These are phyloP conservation scores for Calvatia gigantea DNA, from an alignment of 768 basidiomycete species.

Conservation along the genomic window DNA sequence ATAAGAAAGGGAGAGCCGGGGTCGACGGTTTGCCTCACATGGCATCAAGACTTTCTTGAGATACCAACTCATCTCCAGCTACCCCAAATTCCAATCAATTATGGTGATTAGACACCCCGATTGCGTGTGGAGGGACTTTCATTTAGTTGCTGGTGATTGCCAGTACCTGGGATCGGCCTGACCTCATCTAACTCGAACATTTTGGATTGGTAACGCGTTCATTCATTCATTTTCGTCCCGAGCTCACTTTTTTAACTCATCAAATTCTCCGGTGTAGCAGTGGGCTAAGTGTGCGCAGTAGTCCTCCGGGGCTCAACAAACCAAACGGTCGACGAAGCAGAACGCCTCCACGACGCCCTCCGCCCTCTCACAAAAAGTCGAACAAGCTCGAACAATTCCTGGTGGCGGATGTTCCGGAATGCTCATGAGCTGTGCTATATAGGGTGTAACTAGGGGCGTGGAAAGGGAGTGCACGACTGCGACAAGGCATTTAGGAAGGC, in stretches of 20 bases:
- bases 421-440: conserved; percentile 94
- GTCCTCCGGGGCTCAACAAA: conserved; percentile 96
- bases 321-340: conserved; percentile 99
- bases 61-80: conserved; percentile 98
- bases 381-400: conserved; percentile 90
- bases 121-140: conserved; percentile 94
- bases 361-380: conserved; percentile 95
- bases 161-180: conserved; percentile 90
- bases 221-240: neutral
- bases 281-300: conserved; percentile 96
- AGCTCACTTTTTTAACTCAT: conserved; percentile 87
- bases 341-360: conserved; percentile 96
- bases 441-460: conserved; percentile 79
- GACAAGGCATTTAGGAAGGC: conserved; percentile 85
- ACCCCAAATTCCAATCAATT: conserved; percentile 92
- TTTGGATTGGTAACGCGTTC: conserved; percentile 77
- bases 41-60: conserved; percentile 98
- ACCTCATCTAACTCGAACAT: conserved; percentile 86
- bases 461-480: conserved; percentile 96
- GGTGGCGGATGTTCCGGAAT: conserved; percentile 99
- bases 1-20: conserved; percentile 98
- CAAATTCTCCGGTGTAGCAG: conserved; percentile 99
- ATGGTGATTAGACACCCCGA: conserved; percentile 98
- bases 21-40: conserved; percentile 90
- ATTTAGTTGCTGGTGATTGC: conserved; percentile 94